These are phyloP conservation scores for Alternaria dauci DNA, from an alignment of 2,329 filamentous ascomycete genomes.

Conservation along the genomic window DNA sequence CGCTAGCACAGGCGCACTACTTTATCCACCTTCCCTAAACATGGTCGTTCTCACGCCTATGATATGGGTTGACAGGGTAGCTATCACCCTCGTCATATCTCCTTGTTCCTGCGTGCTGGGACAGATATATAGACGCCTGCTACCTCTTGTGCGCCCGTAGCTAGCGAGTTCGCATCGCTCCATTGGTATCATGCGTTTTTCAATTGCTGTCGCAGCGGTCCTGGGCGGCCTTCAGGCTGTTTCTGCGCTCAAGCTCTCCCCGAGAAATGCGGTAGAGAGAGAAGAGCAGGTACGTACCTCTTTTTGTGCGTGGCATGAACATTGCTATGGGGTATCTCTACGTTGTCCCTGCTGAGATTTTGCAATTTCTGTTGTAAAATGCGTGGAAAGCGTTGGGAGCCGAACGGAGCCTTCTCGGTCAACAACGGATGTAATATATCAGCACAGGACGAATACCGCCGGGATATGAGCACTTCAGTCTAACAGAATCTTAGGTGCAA, in stretches of 20 bases:
- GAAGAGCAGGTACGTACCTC: conserved; percentile 32
- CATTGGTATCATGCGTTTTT: conserved; percentile 36
- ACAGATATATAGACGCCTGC: conserved; percentile 13
- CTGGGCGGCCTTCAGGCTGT: conserved; percentile 37
- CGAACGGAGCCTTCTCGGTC: not conserved
- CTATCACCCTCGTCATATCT: conserved; percentile 5
- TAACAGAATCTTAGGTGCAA: conserved; percentile 24
- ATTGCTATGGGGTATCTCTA: not conserved
- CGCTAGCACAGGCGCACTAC: conserved; percentile 21
- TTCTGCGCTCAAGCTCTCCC: conserved; percentile 28
- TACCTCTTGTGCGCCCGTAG: not conserved
- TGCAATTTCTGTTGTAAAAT: not conserved
- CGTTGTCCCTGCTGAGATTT: not conserved
- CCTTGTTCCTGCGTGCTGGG: not conserved
- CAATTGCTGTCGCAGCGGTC: conserved; percentile 29
- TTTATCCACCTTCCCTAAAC: conserved; percentile 41
- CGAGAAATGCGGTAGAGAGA: conserved; percentile 30
- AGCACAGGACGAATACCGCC: not conserved
- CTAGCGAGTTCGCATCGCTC: conserved; percentile 7
- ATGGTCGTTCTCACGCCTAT: conserved; percentile 17
- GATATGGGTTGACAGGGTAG: conserved; percentile 18
- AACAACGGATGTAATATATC: not conserved
- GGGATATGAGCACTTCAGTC: not conserved
- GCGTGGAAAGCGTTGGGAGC: not conserved
- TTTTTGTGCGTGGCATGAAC: not conserved